A percentile compares a stretch with the other conserved stretches of the same genome.
Evolutionary conservation across 805 yeast species (phyloP).

Genomic region (Lipomyces kockii): DNA sequence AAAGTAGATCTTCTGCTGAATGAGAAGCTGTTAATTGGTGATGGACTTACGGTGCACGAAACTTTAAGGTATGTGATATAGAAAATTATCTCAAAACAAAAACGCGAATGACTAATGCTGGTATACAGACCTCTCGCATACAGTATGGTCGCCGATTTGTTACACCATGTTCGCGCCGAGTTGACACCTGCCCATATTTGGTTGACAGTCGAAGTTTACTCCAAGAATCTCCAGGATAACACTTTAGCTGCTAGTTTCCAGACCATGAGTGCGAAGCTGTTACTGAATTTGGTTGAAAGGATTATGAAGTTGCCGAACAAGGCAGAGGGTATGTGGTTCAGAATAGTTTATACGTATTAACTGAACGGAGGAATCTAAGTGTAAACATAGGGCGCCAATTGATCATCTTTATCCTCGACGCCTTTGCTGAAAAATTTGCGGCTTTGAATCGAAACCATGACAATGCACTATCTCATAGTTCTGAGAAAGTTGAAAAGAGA

Average conservation of each 20-base stretch:
- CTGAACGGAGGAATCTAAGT: background rate
- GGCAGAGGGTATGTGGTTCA: constrained; percentile 52
- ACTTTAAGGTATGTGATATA: constrained; percentile 57
- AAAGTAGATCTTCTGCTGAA: constrained; percentile 84
- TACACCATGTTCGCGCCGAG: constrained; percentile 87
- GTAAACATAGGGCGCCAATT: constrained; percentile 65
- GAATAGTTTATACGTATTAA: background rate
- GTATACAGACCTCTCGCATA: constrained; percentile 75
- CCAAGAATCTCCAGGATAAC: constrained; percentile 78
- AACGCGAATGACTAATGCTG: background rate
- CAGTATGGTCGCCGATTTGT: constrained; percentile 92
- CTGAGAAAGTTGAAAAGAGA: constrained; percentile 33
- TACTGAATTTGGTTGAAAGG: constrained; percentile 85
- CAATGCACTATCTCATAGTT: constrained; percentile 29
- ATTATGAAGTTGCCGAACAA: constrained; percentile 81
- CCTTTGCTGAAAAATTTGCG: constrained; percentile 81
- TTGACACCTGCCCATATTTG: constrained; percentile 81
- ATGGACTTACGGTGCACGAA: constrained; percentile 88
- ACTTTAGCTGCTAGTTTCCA: constrained; percentile 87
- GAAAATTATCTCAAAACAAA: background rate
- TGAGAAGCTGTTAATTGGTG: constrained; percentile 86
- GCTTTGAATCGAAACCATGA: constrained; percentile 73
- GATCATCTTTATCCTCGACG: constrained; percentile 81
- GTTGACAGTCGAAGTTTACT: constrained; percentile 82
- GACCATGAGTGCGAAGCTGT: constrained; percentile 91